Evolutionary conservation across 495 filamentous ascomycete species (phyloP).

Genomic region (Hyaloscypha bicolor): DNA sequence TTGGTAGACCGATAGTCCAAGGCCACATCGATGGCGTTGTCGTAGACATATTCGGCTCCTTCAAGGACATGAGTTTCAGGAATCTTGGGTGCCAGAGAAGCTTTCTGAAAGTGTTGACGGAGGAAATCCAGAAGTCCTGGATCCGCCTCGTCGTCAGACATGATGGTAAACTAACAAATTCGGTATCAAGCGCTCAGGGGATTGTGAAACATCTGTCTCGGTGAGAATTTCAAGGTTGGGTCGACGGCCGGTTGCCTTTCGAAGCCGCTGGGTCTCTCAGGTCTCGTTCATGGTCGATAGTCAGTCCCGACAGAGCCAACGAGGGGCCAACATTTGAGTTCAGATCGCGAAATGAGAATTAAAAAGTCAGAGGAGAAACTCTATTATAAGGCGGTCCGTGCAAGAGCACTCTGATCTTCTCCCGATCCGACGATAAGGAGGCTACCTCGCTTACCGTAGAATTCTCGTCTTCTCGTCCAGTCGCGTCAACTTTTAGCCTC

Average conservation of each 20-base stretch:
- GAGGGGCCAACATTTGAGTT: neutral
- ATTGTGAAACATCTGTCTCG: neutral
- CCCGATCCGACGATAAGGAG: constrained; percentile 5
- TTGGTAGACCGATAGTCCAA: constrained; percentile 77
- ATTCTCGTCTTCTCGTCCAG: neutral
- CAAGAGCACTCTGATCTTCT: neutral
- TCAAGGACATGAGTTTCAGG: constrained; percentile 81
- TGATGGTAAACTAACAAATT: constrained; percentile 36
- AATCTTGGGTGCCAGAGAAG: constrained; percentile 46
- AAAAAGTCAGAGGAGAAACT: neutral
- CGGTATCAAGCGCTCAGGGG: neutral
- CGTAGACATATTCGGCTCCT: constrained; percentile 81
- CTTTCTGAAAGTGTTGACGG: constrained; percentile 72
- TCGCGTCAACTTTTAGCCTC: constrained; percentile 12
- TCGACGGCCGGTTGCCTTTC: neutral
- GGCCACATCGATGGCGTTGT: constrained; percentile 92
- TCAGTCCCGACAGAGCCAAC: neutral
- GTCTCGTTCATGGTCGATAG: neutral
- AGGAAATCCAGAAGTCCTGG: constrained; percentile 85
- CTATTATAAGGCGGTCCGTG: neutral
- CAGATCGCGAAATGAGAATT: neutral
- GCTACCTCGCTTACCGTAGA: constrained; percentile 1
- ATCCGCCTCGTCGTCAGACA: constrained; percentile 91
- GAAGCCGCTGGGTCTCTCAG: neutral
- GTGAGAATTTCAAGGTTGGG: neutral